Base-by-base conservation (phyloP, 1,284 basidiomycete species). In the Trichosporon ovoides region DNA sequence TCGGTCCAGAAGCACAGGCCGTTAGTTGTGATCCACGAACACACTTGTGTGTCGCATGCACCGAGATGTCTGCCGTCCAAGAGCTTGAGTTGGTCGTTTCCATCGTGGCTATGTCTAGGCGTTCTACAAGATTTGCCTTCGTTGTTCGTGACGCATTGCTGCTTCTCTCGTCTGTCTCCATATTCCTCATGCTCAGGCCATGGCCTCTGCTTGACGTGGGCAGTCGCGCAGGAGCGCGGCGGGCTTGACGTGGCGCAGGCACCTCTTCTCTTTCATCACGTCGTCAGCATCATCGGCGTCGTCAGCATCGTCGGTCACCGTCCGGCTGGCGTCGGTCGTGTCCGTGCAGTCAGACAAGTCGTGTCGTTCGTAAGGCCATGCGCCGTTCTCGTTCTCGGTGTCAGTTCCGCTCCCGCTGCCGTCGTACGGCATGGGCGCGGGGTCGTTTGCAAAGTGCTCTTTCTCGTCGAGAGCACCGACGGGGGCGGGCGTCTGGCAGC, bases 131-230 rank as follows among this genome's bases (percentile, higher is more conserved):
- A 20, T 13, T 7, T 18, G 38, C 12, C 12, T 48, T n/a, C 10
- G 4, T 9, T 38, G 4, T 38, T 14, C 7, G 13, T 48, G 5
- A 24, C 14, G 40, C 28, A 9, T 9, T 48, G 24, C 13, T 48
- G 24, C 43, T 13, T 43, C 38, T 43, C 7, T 7, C 20, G 14
- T 12, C 9, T 9, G 5, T 31, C 28, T 31, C 28, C 5, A 5
- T 37, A 3, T 37, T 6, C 11, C 16, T 28, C 18, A 9, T 16
- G 20, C 13, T 10, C 7, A 24, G 20, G 19, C 19, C 22, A 48
- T 16, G 43, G 43, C 43, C 43, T 28, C 43, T 48, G 43, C 43
- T 48, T 48, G 24, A 48, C 43, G 43, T 48, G 43, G 6, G 43
- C 43, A n/a, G n/a, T n/a, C n/a, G 22, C 43, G 24, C 18, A 48